Base-by-base conservation (phyloP, 2,329 filamentous ascomycete genomes). In the Colletotrichum scovillei region DNA sequence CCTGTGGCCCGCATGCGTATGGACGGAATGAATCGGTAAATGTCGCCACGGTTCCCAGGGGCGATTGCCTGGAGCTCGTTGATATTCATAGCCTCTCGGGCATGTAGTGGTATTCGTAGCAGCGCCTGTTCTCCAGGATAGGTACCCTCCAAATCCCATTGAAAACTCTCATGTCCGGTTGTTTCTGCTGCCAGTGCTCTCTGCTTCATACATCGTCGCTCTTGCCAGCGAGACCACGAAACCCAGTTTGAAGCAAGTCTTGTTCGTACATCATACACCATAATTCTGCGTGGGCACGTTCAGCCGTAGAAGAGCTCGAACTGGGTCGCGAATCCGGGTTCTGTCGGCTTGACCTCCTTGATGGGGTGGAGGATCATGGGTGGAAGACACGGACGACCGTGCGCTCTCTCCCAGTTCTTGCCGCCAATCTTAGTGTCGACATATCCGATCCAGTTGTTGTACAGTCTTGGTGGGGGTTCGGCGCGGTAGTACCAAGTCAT, bases 401-500 rank as follows among this genome's bases (percentile, higher is more conserved):
- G 82, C 35, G 80, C 78, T 72, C 84, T 82, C 78, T 92, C 90
- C 89, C 89, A 92, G 59, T 86, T 81, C 52, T 81, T 75, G 2
- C 90, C 90, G 22, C 90, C 90, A 26, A 90, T 81, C 14, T 80
- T 85, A 14, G 84, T 87, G 76, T 91, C 89, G 73, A 86, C 83
- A 81, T 88, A 90, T 24, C 90, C 90, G 83, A 91, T 86, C 86
- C 89, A 91, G 81, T 91, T 91, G 82, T 90, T 90, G 80, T 89
- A 92, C 53, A 92, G 78, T 55, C 89, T 84, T 77, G 88, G 88
- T 1, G 90, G 89, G 8, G 89, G 87, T 62, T 85, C 84, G 3
- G 89, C 88, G 42, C 89, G 86, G 80, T 87, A 91, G 80, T 91
- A 91, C 90, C 89, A 92, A 1, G 89, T 91, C 52, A 81, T 84